Evolutionary conservation across 257 asterid genomes (phyloP).

Genomic region (Primulina eburnea): DNA sequence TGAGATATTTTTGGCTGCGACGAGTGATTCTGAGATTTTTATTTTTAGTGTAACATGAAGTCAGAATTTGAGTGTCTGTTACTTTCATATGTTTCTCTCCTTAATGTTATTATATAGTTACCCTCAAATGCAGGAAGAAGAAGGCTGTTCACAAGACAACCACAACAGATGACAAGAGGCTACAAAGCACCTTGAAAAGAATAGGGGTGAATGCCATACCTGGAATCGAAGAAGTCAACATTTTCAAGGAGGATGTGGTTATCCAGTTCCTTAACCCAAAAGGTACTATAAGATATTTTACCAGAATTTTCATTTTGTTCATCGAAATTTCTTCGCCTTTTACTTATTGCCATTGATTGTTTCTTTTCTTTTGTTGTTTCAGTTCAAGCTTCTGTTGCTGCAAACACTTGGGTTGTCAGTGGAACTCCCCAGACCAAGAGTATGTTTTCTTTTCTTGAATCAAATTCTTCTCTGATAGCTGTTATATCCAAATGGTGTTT

Average conservation of each 20-base stretch:
- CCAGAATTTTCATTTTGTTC: neutral
- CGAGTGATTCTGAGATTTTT: neutral
- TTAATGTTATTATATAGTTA: neutral
- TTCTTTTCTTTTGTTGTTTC: constrained; percentile 18
- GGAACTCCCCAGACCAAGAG: constrained; percentile 78
- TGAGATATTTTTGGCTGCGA: neutral
- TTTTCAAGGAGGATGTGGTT: constrained; percentile 69
- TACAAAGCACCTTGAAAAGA: constrained; percentile 72
- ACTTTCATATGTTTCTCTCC: neutral
- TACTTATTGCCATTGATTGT: neutral
- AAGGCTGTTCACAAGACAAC: constrained; percentile 76
- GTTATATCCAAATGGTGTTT: neutral
- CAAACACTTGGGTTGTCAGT: constrained; percentile 77
- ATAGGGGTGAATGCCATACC: constrained; percentile 70
- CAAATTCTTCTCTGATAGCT: neutral
- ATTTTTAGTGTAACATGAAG: too few species aligned
- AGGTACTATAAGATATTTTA: constrained; percentile 32
- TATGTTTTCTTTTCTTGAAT: constrained; percentile 28
- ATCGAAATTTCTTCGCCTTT: neutral
- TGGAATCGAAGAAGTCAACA: constrained; percentile 68
- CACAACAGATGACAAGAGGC: constrained; percentile 70
- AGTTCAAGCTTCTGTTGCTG: constrained; percentile 75
- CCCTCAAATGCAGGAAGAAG: constrained; percentile 52
- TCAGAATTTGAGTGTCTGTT: neutral
- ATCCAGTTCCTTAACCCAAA: constrained; percentile 65